Evolutionary conservation across 352 stramenopile genomes (phyloP).

Genomic region (Pythium chondricola): DNA sequence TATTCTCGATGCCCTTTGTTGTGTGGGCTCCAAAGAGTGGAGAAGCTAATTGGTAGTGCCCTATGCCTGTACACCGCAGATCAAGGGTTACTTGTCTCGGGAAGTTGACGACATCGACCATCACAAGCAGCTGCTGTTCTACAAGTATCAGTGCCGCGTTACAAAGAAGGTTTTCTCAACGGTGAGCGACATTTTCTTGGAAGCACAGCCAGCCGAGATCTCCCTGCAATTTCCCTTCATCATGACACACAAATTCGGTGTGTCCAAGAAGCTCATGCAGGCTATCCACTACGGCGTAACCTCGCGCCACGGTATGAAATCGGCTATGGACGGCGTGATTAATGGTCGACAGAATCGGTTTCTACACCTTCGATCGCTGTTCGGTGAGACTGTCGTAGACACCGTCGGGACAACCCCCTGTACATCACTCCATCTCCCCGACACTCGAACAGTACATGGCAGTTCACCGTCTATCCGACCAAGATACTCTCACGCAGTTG

Average conservation of each 20-base stretch:
- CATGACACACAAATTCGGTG: not conserved
- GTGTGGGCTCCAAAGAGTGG: not conserved
- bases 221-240: slow-evolving; percentile 1
- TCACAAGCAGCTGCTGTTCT: not conserved
- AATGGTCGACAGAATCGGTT: not conserved
- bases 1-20: not conserved
- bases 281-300: not conserved
- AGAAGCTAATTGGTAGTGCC: not conserved
- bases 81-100: not conserved
- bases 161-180: not conserved
- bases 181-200: not conserved
- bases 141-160: slow-evolving; percentile 2
- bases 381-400: slow-evolving; percentile 2
- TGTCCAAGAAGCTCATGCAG: not conserved
- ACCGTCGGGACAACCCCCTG: not conserved
- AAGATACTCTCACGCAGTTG: not conserved
- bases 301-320: not conserved
- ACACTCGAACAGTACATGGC: not conserved
- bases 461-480: not conserved
- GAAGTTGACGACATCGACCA: slow-evolving; percentile 4
- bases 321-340: not conserved
- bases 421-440: not conserved
- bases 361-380: not conserved
- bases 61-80: not conserved
- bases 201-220: not conserved